Conservation (phyloP, 73 alveolate species). For the Breviolum minutum region DNA sequence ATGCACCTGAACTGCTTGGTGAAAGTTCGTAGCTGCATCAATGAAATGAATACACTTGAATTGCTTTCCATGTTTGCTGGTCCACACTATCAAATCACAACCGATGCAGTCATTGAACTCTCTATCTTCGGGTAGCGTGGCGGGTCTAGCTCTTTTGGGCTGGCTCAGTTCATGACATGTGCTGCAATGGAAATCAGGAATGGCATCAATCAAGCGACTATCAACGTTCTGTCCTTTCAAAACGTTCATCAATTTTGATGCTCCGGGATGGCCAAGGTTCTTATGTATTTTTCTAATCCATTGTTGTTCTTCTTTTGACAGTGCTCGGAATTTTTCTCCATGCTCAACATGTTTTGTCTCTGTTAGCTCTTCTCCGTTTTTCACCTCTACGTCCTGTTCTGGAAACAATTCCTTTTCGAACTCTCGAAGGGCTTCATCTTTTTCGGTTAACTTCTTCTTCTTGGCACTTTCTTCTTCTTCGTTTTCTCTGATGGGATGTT, state of each 20-base stretch:
- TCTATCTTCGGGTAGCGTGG: background rate
- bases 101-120: slow-evolving; percentile 58
- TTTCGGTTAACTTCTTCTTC: no score
- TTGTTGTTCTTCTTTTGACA: background rate
- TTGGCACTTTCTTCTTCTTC: no score
- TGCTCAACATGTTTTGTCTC: background rate
- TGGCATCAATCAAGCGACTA: background rate
- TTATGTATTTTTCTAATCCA: background rate
- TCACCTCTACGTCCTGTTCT: no score
- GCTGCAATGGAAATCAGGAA: background rate
- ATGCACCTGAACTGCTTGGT: background rate
- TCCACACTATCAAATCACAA: background rate
- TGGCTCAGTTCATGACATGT: background rate
- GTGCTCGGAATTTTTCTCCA: background rate
- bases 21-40: background rate
- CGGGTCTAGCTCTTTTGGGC: background rate
- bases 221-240: background rate
- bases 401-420: no score
- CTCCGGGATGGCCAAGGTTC: background rate
- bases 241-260: background rate
- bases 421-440: no score
- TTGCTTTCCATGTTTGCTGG: background rate
- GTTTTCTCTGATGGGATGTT: background rate
- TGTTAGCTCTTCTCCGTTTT: background rate
- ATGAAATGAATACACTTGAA: background rate